Evolutionary conservation across 257 asterid genomes (phyloP), one percentile per base, ranked within the genome.

Genomic region (Gentiana straminea): DNA sequence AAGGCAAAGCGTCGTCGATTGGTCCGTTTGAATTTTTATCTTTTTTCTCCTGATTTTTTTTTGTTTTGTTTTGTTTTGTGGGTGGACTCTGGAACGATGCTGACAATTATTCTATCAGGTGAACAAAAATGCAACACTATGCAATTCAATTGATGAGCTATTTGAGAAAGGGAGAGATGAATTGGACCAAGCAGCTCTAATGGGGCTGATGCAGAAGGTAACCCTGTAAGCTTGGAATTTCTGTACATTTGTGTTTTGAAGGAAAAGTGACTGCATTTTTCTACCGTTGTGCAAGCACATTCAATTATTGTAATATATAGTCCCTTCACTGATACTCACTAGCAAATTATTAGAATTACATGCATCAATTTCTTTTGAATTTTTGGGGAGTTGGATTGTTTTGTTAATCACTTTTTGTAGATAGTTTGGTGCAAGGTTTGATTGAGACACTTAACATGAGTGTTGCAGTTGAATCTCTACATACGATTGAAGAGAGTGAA

Each of bases 131-230:
- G 97, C 90, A 49, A 36, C 52, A 33, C 78, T 92, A 1, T 87
- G 96, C 85, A 92, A 69, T 67, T 81, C 93, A 32, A 73, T 91
- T 13, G 97, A 91, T 55, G 94, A 91, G 83, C 75, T 87, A 62
- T 76, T 87, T 68, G 86, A 75, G 81, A 79, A 83, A 65, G 97
- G 97, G 68, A 68, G 51, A 49, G 71, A 71, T 63, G 75, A 69
- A 77, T 72, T 75, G 37, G 74, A 82, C 46, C 75, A 64, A 41
- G 69, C 81, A 35, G 81, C 70, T 77, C 77, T 92, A 65, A 54
- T 64, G 72, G 84, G 62, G 58, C 80, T 92, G 66, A 69, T 71
- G 78, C 77, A 92, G 67, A 80, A 83, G 95, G 96, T 87, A 62
- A 72, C 76, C 64, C 44, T 55, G 46, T 41, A 41, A 41, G 46